Conservation (phyloP, 495 filamentous ascomycete species). For the Chaetomium fimeti region DNA sequence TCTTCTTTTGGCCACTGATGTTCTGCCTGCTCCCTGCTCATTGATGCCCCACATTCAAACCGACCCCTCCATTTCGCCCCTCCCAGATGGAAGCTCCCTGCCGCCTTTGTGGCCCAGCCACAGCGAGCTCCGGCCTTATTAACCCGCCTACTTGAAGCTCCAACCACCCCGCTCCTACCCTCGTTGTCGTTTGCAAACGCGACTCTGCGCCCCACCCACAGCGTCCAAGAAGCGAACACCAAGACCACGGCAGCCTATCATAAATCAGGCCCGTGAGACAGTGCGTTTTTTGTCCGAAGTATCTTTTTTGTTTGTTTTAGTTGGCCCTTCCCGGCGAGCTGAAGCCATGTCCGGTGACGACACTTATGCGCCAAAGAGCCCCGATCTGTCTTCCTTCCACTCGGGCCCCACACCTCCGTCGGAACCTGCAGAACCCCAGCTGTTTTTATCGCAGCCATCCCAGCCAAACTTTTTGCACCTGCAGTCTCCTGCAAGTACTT, state of each 20-base stretch:
- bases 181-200: slow-evolving; percentile 7
- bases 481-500: slow-evolving; percentile 24
- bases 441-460: slow-evolving; percentile 29
- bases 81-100: neutral
- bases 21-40: neutral
- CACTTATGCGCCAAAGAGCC: slow-evolving; percentile 56
- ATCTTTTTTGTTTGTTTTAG: slow-evolving; percentile 33
- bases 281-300: slow-evolving; percentile 20
- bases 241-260: slow-evolving; percentile 12
- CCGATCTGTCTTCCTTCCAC: slow-evolving; percentile 55
- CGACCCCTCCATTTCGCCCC: slow-evolving; percentile 8
- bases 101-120: slow-evolving; percentile 9
- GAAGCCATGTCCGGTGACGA: slow-evolving; percentile 46
- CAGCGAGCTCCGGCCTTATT: slow-evolving; percentile 13
- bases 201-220: slow-evolving; percentile 16
- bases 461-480: slow-evolving; percentile 27
- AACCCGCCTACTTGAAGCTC: slow-evolving; percentile 8
- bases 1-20: neutral
- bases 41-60: slow-evolving; percentile 1
- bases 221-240: neutral
- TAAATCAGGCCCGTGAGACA: neutral
- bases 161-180: slow-evolving; percentile 19
- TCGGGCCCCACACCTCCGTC: slow-evolving; percentile 35
- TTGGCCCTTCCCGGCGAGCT: neutral
- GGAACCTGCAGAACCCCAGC: slow-evolving; percentile 27